Evolutionary conservation across 2,329 filamentous ascomycete species (phyloP).

Genomic region (Ceratocystis albifundus): DNA sequence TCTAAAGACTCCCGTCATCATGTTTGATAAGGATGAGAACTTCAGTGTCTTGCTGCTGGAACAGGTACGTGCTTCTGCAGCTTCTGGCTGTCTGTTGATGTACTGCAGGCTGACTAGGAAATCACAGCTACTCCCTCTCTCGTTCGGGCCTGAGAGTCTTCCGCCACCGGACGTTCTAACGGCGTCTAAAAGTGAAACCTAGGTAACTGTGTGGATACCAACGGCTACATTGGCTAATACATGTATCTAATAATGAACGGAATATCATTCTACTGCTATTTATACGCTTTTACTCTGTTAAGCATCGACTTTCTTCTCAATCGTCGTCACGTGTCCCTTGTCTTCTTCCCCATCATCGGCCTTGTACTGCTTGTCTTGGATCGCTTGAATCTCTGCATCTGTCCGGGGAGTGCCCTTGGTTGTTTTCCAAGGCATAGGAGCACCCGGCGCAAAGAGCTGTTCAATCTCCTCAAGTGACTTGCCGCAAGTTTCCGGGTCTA

Average conservation of each 20-base stretch:
- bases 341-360: slow-evolving; percentile 21
- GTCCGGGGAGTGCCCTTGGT: slow-evolving; percentile 28
- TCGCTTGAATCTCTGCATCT: slow-evolving; percentile 27
- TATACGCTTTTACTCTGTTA: not conserved
- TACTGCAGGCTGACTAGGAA: not conserved
- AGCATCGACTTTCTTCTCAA: slow-evolving; percentile 3
- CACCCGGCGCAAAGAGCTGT: slow-evolving; percentile 29
- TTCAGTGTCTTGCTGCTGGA: slow-evolving; percentile 59
- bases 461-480: slow-evolving; percentile 36
- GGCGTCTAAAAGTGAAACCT: not conserved
- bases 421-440: slow-evolving; percentile 34
- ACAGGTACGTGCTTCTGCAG: slow-evolving; percentile 39
- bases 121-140: slow-evolving; percentile 51
- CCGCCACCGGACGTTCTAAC: slow-evolving; percentile 28
- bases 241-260: slow-evolving; percentile 2
- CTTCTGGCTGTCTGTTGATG: not conserved
- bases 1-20: slow-evolving; percentile 64
- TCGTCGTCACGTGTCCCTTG: slow-evolving; percentile 10
- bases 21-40: slow-evolving; percentile 77
- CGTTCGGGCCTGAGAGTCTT: slow-evolving; percentile 54
- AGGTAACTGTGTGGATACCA: not conserved
- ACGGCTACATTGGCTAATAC: not conserved
- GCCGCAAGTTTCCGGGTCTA: slow-evolving; percentile 33
- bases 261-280: slow-evolving; percentile 3
- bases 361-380: slow-evolving; percentile 25